Base-by-base conservation (phyloP, 2,329 filamentous ascomycete genomes). In the Chaetomiaceae sp. region DNA sequence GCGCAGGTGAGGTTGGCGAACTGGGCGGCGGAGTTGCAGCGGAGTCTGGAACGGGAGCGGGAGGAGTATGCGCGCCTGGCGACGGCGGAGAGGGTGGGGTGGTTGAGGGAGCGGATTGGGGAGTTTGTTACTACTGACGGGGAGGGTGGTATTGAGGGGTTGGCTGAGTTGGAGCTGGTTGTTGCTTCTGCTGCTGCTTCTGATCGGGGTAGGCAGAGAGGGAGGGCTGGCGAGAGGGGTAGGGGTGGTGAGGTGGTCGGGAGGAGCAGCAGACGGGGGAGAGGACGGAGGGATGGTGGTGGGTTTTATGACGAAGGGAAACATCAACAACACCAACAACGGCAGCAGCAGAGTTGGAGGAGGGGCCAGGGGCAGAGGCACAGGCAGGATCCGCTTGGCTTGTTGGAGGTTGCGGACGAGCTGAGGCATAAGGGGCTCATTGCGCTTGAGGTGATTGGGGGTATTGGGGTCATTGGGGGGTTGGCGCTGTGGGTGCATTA, bases 21-120 rank as follows among this genome's bases (percentile, higher is more conserved):
- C 64, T 95, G 90, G 90, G 89, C 90, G 0, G 80, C 83, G 7
- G 88, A 94, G 62, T 75, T 95, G 0, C 89, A 95, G 66, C 81
- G 83, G 52, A 89, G 86, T 63, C 74, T 94, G 1, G 79, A 83
- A 25, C 85, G 85, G 54, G 89, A 94, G 66, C 80, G 84, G n/a
- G 79, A 81, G 25, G 75, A 82, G 59, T 91, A 85, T 57, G 83
- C 87, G 56, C 73, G 78, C 7, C 71, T 88, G 0, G 78, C 80
- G 4, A 75, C 78, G 20, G 79, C 76, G 20, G 83, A 91, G 65
- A 73, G 85, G 33, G 83, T 84, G 3, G 73, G 83, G 25, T 91
- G 87, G 87, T 74, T 89, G 29, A 83, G 81, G 0, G 80, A 87
- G 64, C 73, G 76, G 50, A 72, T 90, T 2, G 80, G 81, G 19